phyloP scores from a whole-genome alignment of 2,329 filamentous ascomycete species.

The Monilinia fructigena region DNA sequence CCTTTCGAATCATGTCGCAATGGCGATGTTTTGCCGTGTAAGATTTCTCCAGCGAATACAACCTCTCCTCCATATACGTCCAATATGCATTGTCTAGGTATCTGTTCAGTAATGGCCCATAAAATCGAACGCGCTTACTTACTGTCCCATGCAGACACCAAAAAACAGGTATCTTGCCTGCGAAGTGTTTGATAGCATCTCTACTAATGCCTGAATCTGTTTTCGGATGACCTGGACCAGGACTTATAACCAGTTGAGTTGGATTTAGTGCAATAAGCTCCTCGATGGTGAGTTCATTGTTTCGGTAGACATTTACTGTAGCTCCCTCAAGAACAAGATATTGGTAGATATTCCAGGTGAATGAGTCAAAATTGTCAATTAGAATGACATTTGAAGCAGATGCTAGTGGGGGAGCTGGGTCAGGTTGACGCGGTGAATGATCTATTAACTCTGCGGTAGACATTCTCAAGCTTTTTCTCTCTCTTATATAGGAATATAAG shows the following conservation, averaged over 20 bases:
- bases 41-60: constrained; percentile 88
- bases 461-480: constrained; percentile 39
- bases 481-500: neutral
- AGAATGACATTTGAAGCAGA: constrained; percentile 88
- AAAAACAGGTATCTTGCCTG: constrained; percentile 91
- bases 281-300: constrained; percentile 85
- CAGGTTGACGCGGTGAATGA: constrained; percentile 83
- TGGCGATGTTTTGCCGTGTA: constrained; percentile 95
- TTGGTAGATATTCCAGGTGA: constrained; percentile 99
- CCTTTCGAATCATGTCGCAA: constrained; percentile 87
- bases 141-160: constrained; percentile 98
- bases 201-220: constrained; percentile 93
- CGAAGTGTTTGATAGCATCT: constrained; percentile 85
- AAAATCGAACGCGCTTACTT: constrained; percentile 44
- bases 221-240: constrained; percentile 87
- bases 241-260: constrained; percentile 91
- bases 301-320: constrained; percentile 82
- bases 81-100: constrained; percentile 82
- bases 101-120: neutral
- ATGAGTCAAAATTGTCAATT: constrained; percentile 99
- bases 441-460: constrained; percentile 58
- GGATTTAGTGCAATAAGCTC: constrained; percentile 81
- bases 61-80: constrained; percentile 90
- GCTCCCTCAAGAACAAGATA: constrained; percentile 97
- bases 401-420: constrained; percentile 67